Conservation (phyloP, 1,139 yeast genomes). For the Hansenula sp. region DNA sequence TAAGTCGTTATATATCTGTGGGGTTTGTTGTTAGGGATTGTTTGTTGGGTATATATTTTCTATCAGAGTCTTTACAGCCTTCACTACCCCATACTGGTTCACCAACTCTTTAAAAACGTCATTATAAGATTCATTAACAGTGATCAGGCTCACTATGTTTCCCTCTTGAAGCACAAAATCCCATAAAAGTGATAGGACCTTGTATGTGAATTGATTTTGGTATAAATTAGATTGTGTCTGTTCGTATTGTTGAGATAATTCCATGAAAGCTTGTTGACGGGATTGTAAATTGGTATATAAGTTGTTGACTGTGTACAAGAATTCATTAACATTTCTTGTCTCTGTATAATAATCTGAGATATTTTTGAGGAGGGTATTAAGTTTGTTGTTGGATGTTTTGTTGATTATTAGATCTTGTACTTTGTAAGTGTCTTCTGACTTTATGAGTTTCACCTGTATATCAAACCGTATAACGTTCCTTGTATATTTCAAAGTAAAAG, state of each 20-base stretch:
- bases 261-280: not conserved
- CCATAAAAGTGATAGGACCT: not conserved
- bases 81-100: not conserved
- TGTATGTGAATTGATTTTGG: not conserved
- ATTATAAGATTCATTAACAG: constrained; percentile 1
- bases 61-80: not conserved
- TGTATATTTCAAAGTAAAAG: not conserved
- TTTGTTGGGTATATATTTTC: not conserved
- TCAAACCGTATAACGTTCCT: not conserved
- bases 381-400: constrained; percentile 1
- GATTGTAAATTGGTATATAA: not conserved
- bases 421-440: not conserved
- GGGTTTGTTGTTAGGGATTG: not conserved
- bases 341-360: not conserved
- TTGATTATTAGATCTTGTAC: not conserved
- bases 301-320: not conserved
- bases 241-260: not conserved
- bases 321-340: constrained; percentile 1
- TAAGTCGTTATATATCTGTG: not conserved
- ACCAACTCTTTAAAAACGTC: not conserved
- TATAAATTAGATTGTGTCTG: too few relatives aligned
- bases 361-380: not conserved
- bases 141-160: not conserved
- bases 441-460: not conserved
- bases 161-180: not conserved